phyloP scores from a whole-genome alignment of 2,329 filamentous ascomycete genomes.

The Colletotrichum musicola region DNA sequence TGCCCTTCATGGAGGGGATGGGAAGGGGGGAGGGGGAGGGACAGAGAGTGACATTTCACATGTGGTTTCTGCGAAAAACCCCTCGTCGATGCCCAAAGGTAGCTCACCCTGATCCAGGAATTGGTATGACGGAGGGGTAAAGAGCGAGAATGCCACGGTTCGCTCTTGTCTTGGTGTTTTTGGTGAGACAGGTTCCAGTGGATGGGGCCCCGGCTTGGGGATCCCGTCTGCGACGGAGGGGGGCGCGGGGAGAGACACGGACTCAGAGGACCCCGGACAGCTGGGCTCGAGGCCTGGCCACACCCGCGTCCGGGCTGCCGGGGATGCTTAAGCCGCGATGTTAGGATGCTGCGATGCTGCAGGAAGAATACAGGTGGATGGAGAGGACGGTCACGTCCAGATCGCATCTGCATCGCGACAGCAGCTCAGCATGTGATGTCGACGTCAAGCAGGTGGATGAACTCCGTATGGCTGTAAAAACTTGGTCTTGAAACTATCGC shows the following conservation, averaged over 20 bases:
- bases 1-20: not conserved
- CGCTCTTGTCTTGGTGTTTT: not conserved
- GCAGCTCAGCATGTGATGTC: too few relatives aligned
- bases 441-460: too few relatives aligned
- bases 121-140: constrained; percentile 18
- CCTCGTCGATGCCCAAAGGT: not conserved
- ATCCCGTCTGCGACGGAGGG: not conserved
- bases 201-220: constrained; percentile 3
- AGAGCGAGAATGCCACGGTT: constrained; percentile 14
- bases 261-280: constrained; percentile 22
- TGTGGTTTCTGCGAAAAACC: not conserved
- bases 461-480: too few relatives aligned
- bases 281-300: constrained; percentile 16
- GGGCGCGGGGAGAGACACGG: constrained; percentile 17
- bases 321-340: not conserved
- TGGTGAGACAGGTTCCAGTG: not conserved
- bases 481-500: too few relatives aligned
- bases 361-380: not conserved
- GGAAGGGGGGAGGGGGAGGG: constrained; percentile 2
- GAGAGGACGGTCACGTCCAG: too few relatives aligned
- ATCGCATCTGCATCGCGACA: too few relatives aligned
- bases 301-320: constrained; percentile 7
- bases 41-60: constrained; percentile 14
- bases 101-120: not conserved
- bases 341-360: not conserved